These are phyloP conservation scores for Lachancea fermentati DNA, from an alignment of 805 yeast genomes.

Conservation along the genomic window DNA sequence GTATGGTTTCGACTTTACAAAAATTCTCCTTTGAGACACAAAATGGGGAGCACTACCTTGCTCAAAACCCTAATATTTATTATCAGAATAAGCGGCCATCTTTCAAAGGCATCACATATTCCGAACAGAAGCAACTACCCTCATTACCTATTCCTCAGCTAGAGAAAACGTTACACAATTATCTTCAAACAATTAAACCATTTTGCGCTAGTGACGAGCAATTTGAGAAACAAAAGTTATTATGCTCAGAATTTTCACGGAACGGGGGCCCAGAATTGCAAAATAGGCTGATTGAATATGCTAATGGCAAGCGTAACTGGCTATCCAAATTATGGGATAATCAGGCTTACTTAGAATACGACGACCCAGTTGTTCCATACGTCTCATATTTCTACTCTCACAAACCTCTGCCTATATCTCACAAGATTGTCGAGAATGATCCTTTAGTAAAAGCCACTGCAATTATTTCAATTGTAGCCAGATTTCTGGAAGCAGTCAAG, in stretches of 20 bases:
- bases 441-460: conserved; percentile 74
- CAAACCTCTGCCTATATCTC: conserved; percentile 46
- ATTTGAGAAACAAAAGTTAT: conserved; percentile 41
- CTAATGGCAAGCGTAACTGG: conserved; percentile 72
- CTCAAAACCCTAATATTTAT: conserved; percentile 17
- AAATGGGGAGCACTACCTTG: conserved; percentile 26
- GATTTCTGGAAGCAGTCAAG: conserved; percentile 63
- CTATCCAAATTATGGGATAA: conserved; percentile 89
- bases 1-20: conserved; percentile 9
- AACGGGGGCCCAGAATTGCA: conserved; percentile 70
- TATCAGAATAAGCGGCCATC: conserved; percentile 18
- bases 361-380: conserved; percentile 93
- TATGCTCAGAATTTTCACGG: conserved; percentile 63
- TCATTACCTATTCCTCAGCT: conserved; percentile 83
- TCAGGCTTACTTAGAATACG: conserved; percentile 82
- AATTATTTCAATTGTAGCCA: conserved; percentile 57
- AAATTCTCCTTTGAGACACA: conserved; percentile 21
- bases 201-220: conserved; percentile 47
- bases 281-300: conserved; percentile 51
- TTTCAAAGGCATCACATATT: conserved; percentile 61
- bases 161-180: conserved; percentile 60
- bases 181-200: conserved; percentile 70
- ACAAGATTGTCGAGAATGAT: conserved; percentile 48
- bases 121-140: conserved; percentile 70
- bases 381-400: conserved; percentile 88